These are phyloP conservation scores for Beauveria varroae DNA, from an alignment of 2,329 filamentous ascomycete genomes.

Conservation along the genomic window DNA sequence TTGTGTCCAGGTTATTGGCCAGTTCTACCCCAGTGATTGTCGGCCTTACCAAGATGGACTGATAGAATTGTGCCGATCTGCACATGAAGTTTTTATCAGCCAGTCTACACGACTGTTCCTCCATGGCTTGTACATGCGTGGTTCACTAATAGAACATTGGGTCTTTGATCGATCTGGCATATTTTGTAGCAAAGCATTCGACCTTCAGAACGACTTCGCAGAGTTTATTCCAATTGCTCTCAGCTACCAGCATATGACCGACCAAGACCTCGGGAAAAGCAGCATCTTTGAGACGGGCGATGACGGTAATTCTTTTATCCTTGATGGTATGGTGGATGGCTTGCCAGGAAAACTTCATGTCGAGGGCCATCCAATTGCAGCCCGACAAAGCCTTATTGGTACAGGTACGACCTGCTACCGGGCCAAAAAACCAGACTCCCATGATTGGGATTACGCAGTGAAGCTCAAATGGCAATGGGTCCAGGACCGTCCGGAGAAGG, in stretches of 20 bases:
- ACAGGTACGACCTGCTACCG: slow-evolving; percentile 26
- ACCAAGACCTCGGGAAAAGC: slow-evolving; percentile 19
- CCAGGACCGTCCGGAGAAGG: slow-evolving; percentile 22
- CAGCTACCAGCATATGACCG: slow-evolving; percentile 24
- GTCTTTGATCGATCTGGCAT: slow-evolving; percentile 30
- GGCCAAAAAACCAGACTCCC: slow-evolving; percentile 18
- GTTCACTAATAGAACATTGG: slow-evolving; percentile 25
- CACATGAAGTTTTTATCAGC: slow-evolving; percentile 21
- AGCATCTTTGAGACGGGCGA: slow-evolving; percentile 19
- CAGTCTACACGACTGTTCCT: slow-evolving; percentile 28
- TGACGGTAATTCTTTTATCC: slow-evolving; percentile 1
- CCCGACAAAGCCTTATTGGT: slow-evolving; percentile 19
- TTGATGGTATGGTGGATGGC: not conserved
- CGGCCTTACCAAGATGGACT: slow-evolving; percentile 14
- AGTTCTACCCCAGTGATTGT: slow-evolving; percentile 8
- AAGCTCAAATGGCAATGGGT: slow-evolving; percentile 29
- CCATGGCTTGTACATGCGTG: slow-evolving; percentile 28
- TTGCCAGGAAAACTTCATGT: slow-evolving; percentile 21
- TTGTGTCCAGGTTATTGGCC: slow-evolving; percentile 14
- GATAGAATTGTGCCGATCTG: slow-evolving; percentile 15
- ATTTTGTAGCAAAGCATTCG: slow-evolving; percentile 24
- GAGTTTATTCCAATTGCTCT: slow-evolving; percentile 22
- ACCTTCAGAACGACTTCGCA: slow-evolving; percentile 22
- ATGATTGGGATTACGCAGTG: slow-evolving; percentile 21
- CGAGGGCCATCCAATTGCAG: slow-evolving; percentile 22